Evolutionary conservation across 495 filamentous ascomycete genomes (phyloP), one percentile per base, ranked within the genome.

Genomic region (Cenococcum geophilum): DNA sequence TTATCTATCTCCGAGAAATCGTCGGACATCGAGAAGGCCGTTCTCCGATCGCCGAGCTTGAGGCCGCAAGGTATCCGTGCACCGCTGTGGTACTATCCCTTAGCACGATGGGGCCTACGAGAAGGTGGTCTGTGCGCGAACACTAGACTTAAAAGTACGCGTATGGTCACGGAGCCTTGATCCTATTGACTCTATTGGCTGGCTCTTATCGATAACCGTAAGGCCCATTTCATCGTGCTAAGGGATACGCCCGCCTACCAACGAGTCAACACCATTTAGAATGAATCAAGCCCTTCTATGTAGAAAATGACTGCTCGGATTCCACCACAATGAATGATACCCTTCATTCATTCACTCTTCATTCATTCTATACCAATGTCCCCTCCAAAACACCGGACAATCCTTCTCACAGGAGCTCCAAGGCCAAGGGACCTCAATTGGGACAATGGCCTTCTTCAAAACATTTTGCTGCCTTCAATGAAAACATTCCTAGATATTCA

Each of bases 331-430:
- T 45, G 14, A 18, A 16, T 45, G 40, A 45, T 14, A 40, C 36
- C 36, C 6, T 40, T 14, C 36, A 40, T 14, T 6, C 18, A 4
- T 2, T 18, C 4, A 45, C 40, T 10, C 12, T 45, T 14, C 40
- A 45, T 10, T 32, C 27, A 32, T 6, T 6, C 6, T 18, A 45
- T 10, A 45, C 12, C 49, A 25, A 52, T 52, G 49, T 18, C 20
- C 21, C 5, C 21, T 23, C 49, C 21, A 27, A 23, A 20, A 27
- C 20, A 18, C 25, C 18, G 23, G 25, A 37, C 36, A 11, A 34
- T 56, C 37, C 34, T 56, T 21, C 18, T 56, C 25, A 40, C 23
- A 12, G 54, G 54, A 1, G 54, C 54, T 40, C 54, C 54, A 5
- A 12, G 6, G 18, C 16, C 54, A 20, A 9, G 8, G 11, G 54